Evolutionary conservation across 2,329 filamentous ascomycete genomes (phyloP).

Genomic region (Raffaelea arxii): DNA sequence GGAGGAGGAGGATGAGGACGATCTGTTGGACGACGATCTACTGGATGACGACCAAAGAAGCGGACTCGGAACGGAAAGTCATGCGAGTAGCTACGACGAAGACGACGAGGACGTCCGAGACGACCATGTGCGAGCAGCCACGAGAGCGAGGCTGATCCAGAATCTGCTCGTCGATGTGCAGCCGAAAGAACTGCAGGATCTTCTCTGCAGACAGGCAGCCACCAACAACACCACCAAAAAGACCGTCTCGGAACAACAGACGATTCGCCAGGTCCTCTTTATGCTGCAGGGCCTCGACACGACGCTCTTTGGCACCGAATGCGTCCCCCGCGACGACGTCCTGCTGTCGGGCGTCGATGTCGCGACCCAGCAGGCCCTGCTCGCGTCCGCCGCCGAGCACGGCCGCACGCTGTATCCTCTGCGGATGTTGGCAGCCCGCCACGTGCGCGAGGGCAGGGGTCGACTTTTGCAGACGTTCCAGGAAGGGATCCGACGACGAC

Average conservation of each 20-base stretch:
- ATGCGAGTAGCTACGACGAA: conserved; percentile 57
- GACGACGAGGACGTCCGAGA: conserved; percentile 40
- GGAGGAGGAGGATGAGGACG: conserved; percentile 23
- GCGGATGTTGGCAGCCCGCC: conserved; percentile 29
- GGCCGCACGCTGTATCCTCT: conserved; percentile 35
- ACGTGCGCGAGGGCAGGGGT: conserved; percentile 28
- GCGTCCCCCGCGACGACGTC: conserved; percentile 28
- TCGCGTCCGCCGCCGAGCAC: conserved; percentile 35
- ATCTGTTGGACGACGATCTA: conserved; percentile 26
- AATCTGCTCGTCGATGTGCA: too few relatives aligned
- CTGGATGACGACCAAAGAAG: too few relatives aligned
- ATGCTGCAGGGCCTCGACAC: conserved; percentile 77
- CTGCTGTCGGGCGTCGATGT: conserved; percentile 38
- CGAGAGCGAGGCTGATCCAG: too few relatives aligned
- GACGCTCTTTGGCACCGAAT: conserved; percentile 50
- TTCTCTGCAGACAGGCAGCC: too few relatives aligned
- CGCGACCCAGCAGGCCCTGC: conserved; percentile 39
- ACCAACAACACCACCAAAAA: conserved; percentile 43
- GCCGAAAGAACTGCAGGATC: too few relatives aligned
- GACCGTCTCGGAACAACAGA: conserved; percentile 62
- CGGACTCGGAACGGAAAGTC: too few relatives aligned
- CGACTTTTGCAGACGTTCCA: conserved; percentile 64
- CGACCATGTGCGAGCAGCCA: too few relatives aligned
- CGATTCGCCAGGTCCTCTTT: conserved; percentile 68
- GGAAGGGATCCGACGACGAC: conserved; percentile 45